Evolutionary conservation across 345 rosid species (phyloP).

Genomic region (Syzygium aromaticum): DNA sequence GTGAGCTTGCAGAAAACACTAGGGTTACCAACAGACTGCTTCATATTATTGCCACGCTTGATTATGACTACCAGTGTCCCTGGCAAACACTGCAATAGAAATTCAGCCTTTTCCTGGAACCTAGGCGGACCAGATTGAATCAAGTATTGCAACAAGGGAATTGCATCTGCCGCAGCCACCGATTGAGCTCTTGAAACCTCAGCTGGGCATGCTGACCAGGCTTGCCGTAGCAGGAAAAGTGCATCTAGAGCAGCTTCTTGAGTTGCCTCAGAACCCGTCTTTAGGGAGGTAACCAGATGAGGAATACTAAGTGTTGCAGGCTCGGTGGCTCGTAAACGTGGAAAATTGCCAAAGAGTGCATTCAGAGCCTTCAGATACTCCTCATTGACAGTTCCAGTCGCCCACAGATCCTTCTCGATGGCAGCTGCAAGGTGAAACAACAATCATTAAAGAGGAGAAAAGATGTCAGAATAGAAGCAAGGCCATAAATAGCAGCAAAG

Average conservation of each 20-base stretch:
- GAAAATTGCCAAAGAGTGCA: constrained; percentile 87
- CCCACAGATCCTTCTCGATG: constrained; percentile 98
- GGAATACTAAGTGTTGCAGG: constrained; percentile 98
- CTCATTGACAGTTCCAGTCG: constrained; percentile 88
- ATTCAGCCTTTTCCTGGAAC: constrained; percentile 98
- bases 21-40: constrained; percentile 97
- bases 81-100: constrained; percentile 92
- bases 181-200: constrained; percentile 96
- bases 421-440: constrained; percentile 61
- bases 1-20: constrained; percentile 95
- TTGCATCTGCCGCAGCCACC: constrained; percentile 97
- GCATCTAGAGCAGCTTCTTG: constrained; percentile 99
- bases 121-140: constrained; percentile 99
- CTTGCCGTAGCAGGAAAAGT: constrained; percentile 94
- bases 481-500: background rate
- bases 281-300: constrained; percentile 88
- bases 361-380: constrained; percentile 93
- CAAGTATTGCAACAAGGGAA: constrained; percentile 87
- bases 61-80: constrained; percentile 89
- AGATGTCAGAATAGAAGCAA: background rate
- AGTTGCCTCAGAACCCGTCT: constrained; percentile 92
- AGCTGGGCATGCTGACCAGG: constrained; percentile 99
- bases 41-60: constrained; percentile 97
- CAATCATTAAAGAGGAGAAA: background rate
- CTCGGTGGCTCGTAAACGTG: constrained; percentile 94